Conservation (phyloP, 2,329 filamentous ascomycete species). For the Dactylonectria macrodidyma region DNA sequence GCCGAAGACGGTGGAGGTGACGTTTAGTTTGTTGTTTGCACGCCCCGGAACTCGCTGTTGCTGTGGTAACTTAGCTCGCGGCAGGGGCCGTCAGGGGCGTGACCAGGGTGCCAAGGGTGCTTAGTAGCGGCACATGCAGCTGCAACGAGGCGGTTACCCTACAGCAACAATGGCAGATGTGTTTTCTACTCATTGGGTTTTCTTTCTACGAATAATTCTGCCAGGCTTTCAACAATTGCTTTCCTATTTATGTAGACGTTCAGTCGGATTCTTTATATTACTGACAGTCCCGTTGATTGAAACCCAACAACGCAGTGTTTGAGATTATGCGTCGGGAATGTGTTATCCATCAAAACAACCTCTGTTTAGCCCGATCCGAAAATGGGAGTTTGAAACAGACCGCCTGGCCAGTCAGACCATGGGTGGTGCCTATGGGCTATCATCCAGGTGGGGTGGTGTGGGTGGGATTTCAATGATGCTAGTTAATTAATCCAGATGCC, state of each 20-base stretch:
- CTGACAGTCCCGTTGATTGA: neutral
- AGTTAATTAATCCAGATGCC: neutral
- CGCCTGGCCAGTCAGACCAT: neutral
- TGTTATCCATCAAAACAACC: neutral
- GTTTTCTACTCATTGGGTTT: neutral
- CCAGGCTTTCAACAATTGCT: neutral
- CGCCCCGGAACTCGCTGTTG: slow-evolving; percentile 35
- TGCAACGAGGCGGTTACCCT: neutral
- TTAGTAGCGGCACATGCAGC: neutral
- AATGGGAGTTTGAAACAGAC: neutral
- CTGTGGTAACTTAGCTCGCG: slow-evolving; percentile 38
- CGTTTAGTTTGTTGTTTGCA: slow-evolving; percentile 45
- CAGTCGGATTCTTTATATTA: neutral
- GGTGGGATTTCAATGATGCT: neutral
- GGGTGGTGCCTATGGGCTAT: neutral
- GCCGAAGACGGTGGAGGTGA: slow-evolving; percentile 43
- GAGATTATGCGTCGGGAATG: neutral
- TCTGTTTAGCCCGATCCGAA: no score
- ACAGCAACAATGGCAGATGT: neutral
- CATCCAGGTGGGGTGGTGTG: neutral
- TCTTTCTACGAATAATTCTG: neutral
- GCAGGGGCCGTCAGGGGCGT: slow-evolving; percentile 35
- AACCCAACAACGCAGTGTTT: neutral
- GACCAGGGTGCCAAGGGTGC: slow-evolving; percentile 33
- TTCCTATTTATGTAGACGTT: neutral